Evolutionary conservation across 2,329 filamentous ascomycete genomes (phyloP).

Genomic region (Trichoderma brevicompactum): DNA sequence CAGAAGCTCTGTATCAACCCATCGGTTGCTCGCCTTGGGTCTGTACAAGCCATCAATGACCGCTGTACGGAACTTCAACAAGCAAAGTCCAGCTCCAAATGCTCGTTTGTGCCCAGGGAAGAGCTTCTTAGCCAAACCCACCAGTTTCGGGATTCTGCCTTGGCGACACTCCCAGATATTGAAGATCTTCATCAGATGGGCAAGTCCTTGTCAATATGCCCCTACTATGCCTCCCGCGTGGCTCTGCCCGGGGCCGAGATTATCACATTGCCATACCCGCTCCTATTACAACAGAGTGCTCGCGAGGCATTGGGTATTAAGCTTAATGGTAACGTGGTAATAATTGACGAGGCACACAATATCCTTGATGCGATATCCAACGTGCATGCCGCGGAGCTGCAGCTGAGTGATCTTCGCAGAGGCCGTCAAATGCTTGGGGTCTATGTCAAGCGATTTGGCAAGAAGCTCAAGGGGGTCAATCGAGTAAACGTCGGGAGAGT

Average conservation of each 20-base stretch:
- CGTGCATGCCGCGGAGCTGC: slow-evolving; percentile 81
- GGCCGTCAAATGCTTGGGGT: slow-evolving; percentile 76
- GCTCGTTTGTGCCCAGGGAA: slow-evolving; percentile 76
- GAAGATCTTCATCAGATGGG: slow-evolving; percentile 85
- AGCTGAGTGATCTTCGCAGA: slow-evolving; percentile 70
- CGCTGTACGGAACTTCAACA: slow-evolving; percentile 89
- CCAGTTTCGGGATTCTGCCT: slow-evolving; percentile 80
- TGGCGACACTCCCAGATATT: slow-evolving; percentile 88
- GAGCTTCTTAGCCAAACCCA: slow-evolving; percentile 73
- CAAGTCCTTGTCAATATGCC: slow-evolving; percentile 79
- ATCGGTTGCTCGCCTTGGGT: slow-evolving; percentile 71
- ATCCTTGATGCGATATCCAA: slow-evolving; percentile 92
- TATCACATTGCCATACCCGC: slow-evolving; percentile 87
- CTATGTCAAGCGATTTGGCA: slow-evolving; percentile 87
- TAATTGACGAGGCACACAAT: slow-evolving; percentile 97
- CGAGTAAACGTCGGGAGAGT: slow-evolving; percentile 89
- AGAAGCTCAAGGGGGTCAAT: slow-evolving; percentile 87
- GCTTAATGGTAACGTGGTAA: slow-evolving; percentile 85
- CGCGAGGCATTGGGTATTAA: slow-evolving; percentile 86
- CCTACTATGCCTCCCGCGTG: slow-evolving; percentile 92
- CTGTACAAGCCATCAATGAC: slow-evolving; percentile 86
- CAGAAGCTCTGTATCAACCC: slow-evolving; percentile 91
- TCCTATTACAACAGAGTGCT: slow-evolving; percentile 84
- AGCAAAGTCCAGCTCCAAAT: slow-evolving; percentile 62
- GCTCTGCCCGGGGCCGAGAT: slow-evolving; percentile 86